Base-by-base conservation (phyloP, 495 filamentous ascomycete species). In the Cudoniella acicularis region DNA sequence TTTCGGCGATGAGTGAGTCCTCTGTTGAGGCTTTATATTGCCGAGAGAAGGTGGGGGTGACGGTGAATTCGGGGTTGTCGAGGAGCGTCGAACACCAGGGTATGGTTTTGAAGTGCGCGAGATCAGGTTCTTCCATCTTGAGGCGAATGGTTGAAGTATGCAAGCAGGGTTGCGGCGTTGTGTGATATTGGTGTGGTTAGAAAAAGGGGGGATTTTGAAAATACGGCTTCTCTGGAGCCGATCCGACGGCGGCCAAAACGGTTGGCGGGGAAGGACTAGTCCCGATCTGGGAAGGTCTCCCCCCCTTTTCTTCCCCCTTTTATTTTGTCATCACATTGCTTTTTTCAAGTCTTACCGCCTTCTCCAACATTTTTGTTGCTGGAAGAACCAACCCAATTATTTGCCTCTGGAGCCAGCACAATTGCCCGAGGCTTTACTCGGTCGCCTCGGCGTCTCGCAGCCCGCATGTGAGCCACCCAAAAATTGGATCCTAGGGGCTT, bases 11-110 rank as follows among this genome's bases (percentile, higher is more conserved):
- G 45, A 87, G 71, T 13, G 76, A 69, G 64, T 88, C 83, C 61
- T 83, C 80, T 45, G 63, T 65, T 27, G 61, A 62, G 1, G 64
- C 18, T 51, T 83, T 86, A 22, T 60, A 52, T 2, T 59, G 43
- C 3, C 85, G 77, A 17, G 77, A 76, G 4, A 67, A 60, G 1
- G 76, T 74, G 9, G 67, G 49, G 10, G 67, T 62, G 16, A 72
- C 66, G 46, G 69, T 67, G 68, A 75, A 74, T 20, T 66, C 48
- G 3, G 73, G 57, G 41, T 77, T 69, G 16, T 63, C 27, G 6
- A 86, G 71, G 51, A 82, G 73, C n/a, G 62, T 52, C n/a, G 73
- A 67, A 56, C 81, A 79, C 83, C 84, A 86, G 11, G 83, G 79
- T 56, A 84, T 83, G 21, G 75, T 68, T 40, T 64, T 62, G 69